Conservation (phyloP, 2,329 filamentous ascomycete species). For the Penicillium sp. region DNA sequence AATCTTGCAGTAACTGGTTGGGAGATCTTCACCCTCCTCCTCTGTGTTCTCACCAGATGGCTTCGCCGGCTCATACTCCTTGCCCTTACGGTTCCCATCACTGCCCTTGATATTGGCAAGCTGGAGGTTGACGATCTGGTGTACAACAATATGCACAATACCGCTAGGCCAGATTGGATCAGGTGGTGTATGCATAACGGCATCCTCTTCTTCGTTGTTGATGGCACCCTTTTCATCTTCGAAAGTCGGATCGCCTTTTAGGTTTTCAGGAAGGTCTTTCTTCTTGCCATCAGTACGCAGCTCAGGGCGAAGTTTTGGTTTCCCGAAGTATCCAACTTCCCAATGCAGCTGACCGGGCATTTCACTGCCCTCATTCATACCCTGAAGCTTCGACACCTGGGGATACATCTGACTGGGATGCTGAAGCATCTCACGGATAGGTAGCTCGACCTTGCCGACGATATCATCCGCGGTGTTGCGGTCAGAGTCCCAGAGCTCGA, state of each 20-base stretch:
- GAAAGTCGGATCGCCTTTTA: constrained; percentile 72
- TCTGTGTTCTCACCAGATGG: constrained; percentile 82
- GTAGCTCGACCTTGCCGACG: constrained; percentile 89
- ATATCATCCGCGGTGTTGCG: constrained; percentile 89
- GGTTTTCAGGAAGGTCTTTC: constrained; percentile 68
- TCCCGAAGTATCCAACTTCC: constrained; percentile 94
- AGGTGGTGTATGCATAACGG: constrained; percentile 83
- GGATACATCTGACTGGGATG: constrained; percentile 92
- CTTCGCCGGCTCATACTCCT: constrained; percentile 86
- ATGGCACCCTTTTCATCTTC: constrained; percentile 85
- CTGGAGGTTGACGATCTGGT: constrained; percentile 94
- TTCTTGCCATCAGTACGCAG: constrained; percentile 86
- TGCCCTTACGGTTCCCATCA: constrained; percentile 74
- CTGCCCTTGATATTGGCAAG: constrained; percentile 88
- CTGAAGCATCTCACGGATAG: constrained; percentile 92
- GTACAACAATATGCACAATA: constrained; percentile 79
- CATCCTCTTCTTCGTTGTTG: constrained; percentile 73
- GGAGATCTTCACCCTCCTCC: constrained; percentile 75
- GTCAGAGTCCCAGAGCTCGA: constrained; percentile 96
- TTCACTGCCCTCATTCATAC: constrained; percentile 76
- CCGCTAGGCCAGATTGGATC: constrained; percentile 97
- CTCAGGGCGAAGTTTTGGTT: constrained; percentile 81
- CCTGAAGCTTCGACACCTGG: constrained; percentile 77
- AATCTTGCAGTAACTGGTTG: constrained; percentile 92
- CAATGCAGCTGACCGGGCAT: constrained; percentile 95